phyloP scores from a whole-genome alignment of 345 rosid genomes.

The Brassica incana region DNA sequence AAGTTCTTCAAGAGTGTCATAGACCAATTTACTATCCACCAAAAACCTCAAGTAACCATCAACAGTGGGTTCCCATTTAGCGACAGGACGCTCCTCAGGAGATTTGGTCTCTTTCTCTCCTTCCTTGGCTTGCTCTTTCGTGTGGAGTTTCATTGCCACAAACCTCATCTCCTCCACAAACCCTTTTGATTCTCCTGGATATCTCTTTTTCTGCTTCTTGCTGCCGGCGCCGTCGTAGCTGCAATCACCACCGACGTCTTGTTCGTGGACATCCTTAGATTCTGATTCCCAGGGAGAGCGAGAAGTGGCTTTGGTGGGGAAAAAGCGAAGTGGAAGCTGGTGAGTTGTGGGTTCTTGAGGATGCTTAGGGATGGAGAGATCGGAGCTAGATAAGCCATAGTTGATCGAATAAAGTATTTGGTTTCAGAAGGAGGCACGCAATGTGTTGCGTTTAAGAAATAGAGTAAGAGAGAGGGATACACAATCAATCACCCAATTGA shows the following conservation, averaged over 20 bases:
- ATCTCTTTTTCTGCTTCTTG: slow-evolving; percentile 71
- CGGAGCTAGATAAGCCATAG: slow-evolving; percentile 65
- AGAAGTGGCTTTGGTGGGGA: slow-evolving; percentile 38
- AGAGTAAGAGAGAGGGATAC: slow-evolving; percentile 5
- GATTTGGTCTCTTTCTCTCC: slow-evolving; percentile 77
- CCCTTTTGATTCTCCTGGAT: slow-evolving; percentile 89
- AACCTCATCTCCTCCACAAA: slow-evolving; percentile 99
- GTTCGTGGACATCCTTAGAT: slow-evolving; percentile 47
- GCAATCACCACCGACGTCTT: slow-evolving; percentile 37
- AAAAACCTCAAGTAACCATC: slow-evolving; percentile 86
- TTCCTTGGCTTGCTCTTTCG: slow-evolving; percentile 83
- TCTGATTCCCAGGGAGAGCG: slow-evolving; percentile 33
- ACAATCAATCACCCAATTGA: not conserved
- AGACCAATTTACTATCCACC: slow-evolving; percentile 89
- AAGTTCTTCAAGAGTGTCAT: slow-evolving; percentile 75
- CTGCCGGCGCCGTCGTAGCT: slow-evolving; percentile 61
- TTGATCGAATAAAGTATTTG: not conserved
- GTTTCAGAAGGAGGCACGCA: slow-evolving; percentile 38
- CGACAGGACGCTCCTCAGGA: slow-evolving; percentile 65
- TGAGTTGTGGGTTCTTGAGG: slow-evolving; percentile 44
- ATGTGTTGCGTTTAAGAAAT: slow-evolving; percentile 35
- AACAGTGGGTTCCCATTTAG: slow-evolving; percentile 76
- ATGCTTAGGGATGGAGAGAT: slow-evolving; percentile 51
- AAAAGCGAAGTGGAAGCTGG: slow-evolving; percentile 15
- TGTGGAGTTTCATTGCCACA: slow-evolving; percentile 91